phyloP scores from a whole-genome alignment of 345 rosid genomes.

The Sisymbrium irio region DNA sequence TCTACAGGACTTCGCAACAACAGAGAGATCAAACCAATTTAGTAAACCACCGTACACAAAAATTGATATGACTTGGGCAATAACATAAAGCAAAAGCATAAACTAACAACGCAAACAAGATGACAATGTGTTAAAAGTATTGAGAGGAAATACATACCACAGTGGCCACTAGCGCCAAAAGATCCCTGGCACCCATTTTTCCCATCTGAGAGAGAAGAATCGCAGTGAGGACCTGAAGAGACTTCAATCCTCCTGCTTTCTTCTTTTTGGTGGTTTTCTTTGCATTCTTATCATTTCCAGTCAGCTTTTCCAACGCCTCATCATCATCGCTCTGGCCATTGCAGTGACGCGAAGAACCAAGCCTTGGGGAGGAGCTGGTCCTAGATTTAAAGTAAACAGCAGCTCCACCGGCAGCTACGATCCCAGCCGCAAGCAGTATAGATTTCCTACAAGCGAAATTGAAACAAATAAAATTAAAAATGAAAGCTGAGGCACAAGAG shows the following conservation, averaged over 20 bases:
- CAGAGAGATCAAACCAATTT: neutral
- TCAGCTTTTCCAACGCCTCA: slow-evolving; percentile 39
- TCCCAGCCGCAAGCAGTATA: slow-evolving; percentile 74
- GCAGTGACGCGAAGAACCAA: slow-evolving; percentile 38
- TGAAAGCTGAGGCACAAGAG: no score
- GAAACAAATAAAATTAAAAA: no score
- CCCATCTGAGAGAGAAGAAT: slow-evolving; percentile 87
- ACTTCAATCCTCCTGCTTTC: slow-evolving; percentile 74
- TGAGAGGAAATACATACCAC: slow-evolving; percentile 56
- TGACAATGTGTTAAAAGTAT: neutral
- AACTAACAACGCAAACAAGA: neutral
- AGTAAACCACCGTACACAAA: neutral
- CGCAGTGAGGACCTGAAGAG: slow-evolving; percentile 70
- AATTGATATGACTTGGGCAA: neutral
- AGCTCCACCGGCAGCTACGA: slow-evolving; percentile 84
- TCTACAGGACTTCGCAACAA: slow-evolving; percentile 8
- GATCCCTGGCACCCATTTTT: slow-evolving; percentile 78
- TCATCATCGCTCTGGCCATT: slow-evolving; percentile 52
- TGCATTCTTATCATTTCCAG: slow-evolving; percentile 31
- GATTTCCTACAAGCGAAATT: no score
- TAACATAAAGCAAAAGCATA: slow-evolving; percentile 10
- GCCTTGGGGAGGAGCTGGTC: slow-evolving; percentile 35
- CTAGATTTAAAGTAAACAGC: slow-evolving; percentile 73
- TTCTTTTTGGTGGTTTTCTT: slow-evolving; percentile 49
- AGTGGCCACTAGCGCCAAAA: slow-evolving; percentile 65